Percentiles rank a stretch among this genome's conserved stretches.
These are phyloP conservation scores for Paraphaeosphaeria minitans DNA, from an alignment of 2,329 filamentous ascomycete species.

Conservation along the genomic window DNA sequence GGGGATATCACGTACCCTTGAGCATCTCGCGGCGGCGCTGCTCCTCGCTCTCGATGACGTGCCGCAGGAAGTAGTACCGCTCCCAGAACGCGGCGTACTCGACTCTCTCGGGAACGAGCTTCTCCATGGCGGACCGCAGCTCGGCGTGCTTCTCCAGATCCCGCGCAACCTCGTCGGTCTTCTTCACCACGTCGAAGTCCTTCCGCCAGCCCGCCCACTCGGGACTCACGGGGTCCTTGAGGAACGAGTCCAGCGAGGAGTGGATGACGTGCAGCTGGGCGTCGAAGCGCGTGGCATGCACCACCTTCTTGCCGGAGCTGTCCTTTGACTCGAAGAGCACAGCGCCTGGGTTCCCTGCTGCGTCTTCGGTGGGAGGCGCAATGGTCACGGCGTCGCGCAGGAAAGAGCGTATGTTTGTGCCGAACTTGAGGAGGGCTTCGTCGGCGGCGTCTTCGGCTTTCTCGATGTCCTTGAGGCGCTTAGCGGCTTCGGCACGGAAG, in stretches of 20 bases:
- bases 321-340: conserved; percentile 95
- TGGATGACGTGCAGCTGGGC: conserved; percentile 96
- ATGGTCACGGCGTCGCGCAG: conserved; percentile 89
- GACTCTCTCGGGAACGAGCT: conserved; percentile 90
- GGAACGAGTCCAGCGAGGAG: conserved; percentile 78
- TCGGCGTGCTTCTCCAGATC: conserved; percentile 89
- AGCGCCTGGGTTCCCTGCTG: conserved; percentile 53
- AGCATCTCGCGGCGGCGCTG: conserved; percentile 84
- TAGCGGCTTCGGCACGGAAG: conserved; percentile 76
- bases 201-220: conserved; percentile 77
- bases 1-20: conserved; percentile 67
- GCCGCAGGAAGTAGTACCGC: conserved; percentile 91
- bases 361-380: conserved; percentile 67
- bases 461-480: conserved; percentile 86
- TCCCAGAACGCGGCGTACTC: conserved; percentile 90
- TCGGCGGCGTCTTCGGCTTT: conserved; percentile 94
- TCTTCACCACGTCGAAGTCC: conserved; percentile 78
- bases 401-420: conserved; percentile 86
- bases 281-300: conserved; percentile 92
- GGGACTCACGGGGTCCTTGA: conserved; percentile 75
- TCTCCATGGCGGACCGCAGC: conserved; percentile 88
- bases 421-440: conserved; percentile 90
- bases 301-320: conserved; percentile 84
- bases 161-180: conserved; percentile 80
- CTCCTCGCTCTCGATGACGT: conserved; percentile 93